Conservation (phyloP, 208 protist genomes). For the Acanthamoeba lenticulata region DNA sequence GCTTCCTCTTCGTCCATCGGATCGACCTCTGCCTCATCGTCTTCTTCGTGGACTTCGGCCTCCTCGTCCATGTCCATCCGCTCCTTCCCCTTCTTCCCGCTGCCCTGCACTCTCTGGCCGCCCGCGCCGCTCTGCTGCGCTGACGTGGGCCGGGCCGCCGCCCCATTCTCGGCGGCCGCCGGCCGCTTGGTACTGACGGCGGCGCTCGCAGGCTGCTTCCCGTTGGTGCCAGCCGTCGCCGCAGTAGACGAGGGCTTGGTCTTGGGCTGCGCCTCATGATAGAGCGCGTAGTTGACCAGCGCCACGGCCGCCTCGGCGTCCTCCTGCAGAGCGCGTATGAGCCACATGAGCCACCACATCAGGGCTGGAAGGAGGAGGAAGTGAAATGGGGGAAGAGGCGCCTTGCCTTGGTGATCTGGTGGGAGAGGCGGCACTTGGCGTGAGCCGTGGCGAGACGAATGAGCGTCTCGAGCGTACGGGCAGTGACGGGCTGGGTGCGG, state of each 20-base stretch:
- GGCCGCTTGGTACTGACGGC: too few species aligned
- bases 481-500: constrained; percentile 77
- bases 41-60: not conserved
- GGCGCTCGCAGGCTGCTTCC: not conserved
- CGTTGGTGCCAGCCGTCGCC: not conserved
- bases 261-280: constrained; percentile 30
- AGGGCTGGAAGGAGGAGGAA: not conserved
- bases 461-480: constrained; percentile 79
- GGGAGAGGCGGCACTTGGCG: constrained; percentile 88
- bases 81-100: not conserved
- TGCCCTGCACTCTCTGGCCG: not conserved
- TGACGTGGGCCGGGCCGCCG: not conserved
- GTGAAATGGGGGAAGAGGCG: not conserved
- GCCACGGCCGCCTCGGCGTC: constrained; percentile 18
- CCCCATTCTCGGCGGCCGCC: not conserved
- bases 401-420: constrained; percentile 82
- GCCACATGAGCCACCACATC: too few species aligned
- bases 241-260: not conserved
- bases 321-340: not conserved
- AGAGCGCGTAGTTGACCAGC: constrained; percentile 53
- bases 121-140: not conserved
- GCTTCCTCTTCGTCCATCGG: not conserved
- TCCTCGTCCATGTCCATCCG: not conserved
- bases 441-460: constrained; percentile 80
- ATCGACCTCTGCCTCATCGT: not conserved